Evolutionary conservation across 2,329 filamentous ascomycete genomes (phyloP).

Genomic region (Phialocephala sp.): DNA sequence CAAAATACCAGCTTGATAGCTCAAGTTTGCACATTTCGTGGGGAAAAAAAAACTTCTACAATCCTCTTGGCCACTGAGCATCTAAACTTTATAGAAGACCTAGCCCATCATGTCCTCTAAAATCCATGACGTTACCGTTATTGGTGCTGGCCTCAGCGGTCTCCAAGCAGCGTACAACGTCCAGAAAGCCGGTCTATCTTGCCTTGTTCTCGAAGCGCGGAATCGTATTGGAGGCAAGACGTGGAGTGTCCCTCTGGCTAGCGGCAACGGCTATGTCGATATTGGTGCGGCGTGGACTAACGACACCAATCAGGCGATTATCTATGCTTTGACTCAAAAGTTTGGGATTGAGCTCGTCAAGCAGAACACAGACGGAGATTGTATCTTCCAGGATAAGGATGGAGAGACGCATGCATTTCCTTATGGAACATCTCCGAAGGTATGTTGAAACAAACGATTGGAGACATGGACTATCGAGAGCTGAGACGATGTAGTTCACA

Average conservation of each 20-base stretch:
- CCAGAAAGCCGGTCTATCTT: conserved; percentile 30
- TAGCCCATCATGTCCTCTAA: not conserved
- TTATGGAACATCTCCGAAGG: conserved; percentile 43
- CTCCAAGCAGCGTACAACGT: conserved; percentile 31
- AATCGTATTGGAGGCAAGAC: conserved; percentile 52
- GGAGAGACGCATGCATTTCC: conserved; percentile 43
- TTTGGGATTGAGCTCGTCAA: conserved; percentile 52
- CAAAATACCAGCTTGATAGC: too few relatives aligned
- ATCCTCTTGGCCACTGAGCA: not conserved
- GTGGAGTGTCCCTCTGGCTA: conserved; percentile 30
- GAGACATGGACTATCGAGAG: not conserved
- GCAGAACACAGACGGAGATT: conserved; percentile 54
- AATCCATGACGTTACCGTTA: conserved; percentile 22
- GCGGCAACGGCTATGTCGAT: conserved; percentile 50
- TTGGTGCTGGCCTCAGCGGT: conserved; percentile 28
- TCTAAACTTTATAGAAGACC: not conserved
- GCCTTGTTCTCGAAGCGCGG: conserved; percentile 48
- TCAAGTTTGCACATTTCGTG: too few relatives aligned
- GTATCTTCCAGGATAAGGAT: conserved; percentile 49
- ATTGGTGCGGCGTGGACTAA: conserved; percentile 67
- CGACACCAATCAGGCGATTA: conserved; percentile 36
- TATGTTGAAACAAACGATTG: conserved; percentile 17
- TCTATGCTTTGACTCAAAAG: conserved; percentile 49
- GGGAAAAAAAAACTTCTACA: not conserved
- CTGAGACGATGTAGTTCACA: conserved; percentile 17